Evolutionary conservation across 805 yeast genomes (phyloP), one percentile per base, ranked within the genome.

Genomic region (Yarrowia sp.): DNA sequence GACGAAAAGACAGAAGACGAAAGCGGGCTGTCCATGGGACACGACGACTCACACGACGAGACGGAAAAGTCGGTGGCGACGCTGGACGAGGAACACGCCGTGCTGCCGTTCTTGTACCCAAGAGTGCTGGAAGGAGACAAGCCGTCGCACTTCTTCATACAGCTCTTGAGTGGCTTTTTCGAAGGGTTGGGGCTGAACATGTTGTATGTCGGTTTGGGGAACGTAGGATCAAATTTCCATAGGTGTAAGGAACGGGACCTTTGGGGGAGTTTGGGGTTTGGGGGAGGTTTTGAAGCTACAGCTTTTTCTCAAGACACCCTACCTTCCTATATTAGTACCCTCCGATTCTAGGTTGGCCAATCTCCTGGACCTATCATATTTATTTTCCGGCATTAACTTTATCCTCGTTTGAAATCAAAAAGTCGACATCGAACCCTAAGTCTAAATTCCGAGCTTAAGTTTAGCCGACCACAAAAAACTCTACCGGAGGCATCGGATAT

Each of bases 91-190:
- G 61, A 54, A 4, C 61, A 36, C 5, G 61, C 61, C 3, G 61
- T 54, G 24, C 26, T 17, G 10, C 26, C 17, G 46, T 54, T 54
- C n/a, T 54, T 54, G 61, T 54, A 54, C 36, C 14, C 61, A 17
- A 54, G 44, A 22, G 22, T 17, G 7, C 14, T 8, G 22, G 24
- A 14, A n/a, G n/a, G n/a, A n/a, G n/a, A n/a, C n/a, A n/a, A n/a
- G 43, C 43, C 14, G 21, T 24, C 33, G 46, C 51, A 41, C 32
- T 58, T 58, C 12, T 58, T 58, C 63, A 58, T 58, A 17, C 63
- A 58, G 63, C 63, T 58, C 32, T 58, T 58, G 21, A 58, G 19
- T 22, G 63, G 63, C 51, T 58, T 58, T 19, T 58, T 58, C n/a
- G 38, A 16, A 8, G 63, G 63, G 41, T 58, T 43, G 4, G 63